These are phyloP conservation scores for Penstemon eatonii DNA, from an alignment of 257 asterid species.

Conservation along the genomic window DNA sequence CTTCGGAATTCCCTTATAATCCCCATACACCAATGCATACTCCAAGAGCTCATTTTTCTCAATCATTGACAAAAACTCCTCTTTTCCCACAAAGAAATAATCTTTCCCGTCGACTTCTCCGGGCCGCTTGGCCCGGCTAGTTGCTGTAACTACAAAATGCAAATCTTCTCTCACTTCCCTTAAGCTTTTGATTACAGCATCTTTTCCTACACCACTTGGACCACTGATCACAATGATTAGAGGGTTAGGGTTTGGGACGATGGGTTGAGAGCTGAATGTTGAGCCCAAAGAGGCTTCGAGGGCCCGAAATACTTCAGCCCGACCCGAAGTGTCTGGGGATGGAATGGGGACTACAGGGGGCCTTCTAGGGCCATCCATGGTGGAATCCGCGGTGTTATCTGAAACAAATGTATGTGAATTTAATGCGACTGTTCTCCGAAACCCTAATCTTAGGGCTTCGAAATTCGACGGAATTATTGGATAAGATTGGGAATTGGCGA, in stretches of 20 bases:
- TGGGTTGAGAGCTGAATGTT: slow-evolving; percentile 65
- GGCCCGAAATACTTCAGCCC: slow-evolving; percentile 67
- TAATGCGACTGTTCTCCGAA: slow-evolving; percentile 32
- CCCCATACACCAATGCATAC: slow-evolving; percentile 94
- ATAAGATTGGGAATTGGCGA: slow-evolving; percentile 32
- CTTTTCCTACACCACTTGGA: slow-evolving; percentile 97
- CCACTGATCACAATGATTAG: slow-evolving; percentile 84
- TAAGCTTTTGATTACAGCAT: slow-evolving; percentile 74
- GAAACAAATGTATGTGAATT: slow-evolving; percentile 38
- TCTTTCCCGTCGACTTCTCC: slow-evolving; percentile 89
- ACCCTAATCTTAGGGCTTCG: slow-evolving; percentile 34
- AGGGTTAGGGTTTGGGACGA: slow-evolving; percentile 68
- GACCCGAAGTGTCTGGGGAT: slow-evolving; percentile 47
- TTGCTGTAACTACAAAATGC: slow-evolving; percentile 91
- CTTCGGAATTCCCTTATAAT: slow-evolving; percentile 81
- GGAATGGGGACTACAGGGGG: slow-evolving; percentile 57
- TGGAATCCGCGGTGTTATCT: slow-evolving; percentile 32
- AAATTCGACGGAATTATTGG: slow-evolving; percentile 29
- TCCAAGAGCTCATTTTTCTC: slow-evolving; percentile 73
- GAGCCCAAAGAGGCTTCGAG: slow-evolving; percentile 81
- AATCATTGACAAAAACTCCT: slow-evolving; percentile 74
- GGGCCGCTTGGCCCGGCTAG: slow-evolving; percentile 60
- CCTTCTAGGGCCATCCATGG: slow-evolving; percentile 56
- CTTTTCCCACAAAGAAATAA: slow-evolving; percentile 70
- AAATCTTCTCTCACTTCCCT: slow-evolving; percentile 68